Conservation (phyloP, 2,329 filamentous ascomycete species). For the Aspergillus sergii region DNA sequence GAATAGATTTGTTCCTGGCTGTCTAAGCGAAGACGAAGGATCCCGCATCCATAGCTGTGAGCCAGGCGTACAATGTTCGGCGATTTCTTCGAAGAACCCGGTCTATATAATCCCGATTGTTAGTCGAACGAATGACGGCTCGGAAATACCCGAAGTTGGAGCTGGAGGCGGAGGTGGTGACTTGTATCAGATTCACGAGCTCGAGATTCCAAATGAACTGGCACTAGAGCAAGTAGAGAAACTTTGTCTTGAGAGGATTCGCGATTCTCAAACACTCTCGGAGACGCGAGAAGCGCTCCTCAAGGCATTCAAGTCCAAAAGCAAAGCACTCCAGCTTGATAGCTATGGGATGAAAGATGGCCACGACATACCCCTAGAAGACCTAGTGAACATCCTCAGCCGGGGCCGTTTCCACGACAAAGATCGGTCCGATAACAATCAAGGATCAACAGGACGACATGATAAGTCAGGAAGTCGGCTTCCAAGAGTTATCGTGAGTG, state of each 20-base stretch:
- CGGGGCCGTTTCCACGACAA: slow-evolving; percentile 20
- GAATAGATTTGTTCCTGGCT: slow-evolving; percentile 70
- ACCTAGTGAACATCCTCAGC: slow-evolving; percentile 36
- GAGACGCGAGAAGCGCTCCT: slow-evolving; percentile 34
- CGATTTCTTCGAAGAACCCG: slow-evolving; percentile 51
- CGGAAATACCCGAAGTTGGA: slow-evolving; percentile 71
- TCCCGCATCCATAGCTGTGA: slow-evolving; percentile 85
- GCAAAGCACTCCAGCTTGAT: slow-evolving; percentile 40
- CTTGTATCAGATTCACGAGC: slow-evolving; percentile 66
- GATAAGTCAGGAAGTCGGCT: slow-evolving; percentile 16
- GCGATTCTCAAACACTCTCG: slow-evolving; percentile 29
- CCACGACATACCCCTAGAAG: slow-evolving; percentile 39
- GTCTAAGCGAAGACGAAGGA: slow-evolving; percentile 65
- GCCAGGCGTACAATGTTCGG: slow-evolving; percentile 57
- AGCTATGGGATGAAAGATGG: slow-evolving; percentile 41
- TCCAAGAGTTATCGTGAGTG: slow-evolving; percentile 40
- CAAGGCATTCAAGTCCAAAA: slow-evolving; percentile 36
- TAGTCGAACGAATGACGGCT: slow-evolving; percentile 58
- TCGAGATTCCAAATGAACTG: slow-evolving; percentile 58
- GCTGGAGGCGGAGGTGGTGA: slow-evolving; percentile 80
- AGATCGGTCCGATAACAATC: neutral
- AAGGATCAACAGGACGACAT: neutral
- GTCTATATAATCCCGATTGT: slow-evolving; percentile 82
- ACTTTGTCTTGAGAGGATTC: slow-evolving; percentile 50
- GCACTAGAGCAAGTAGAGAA: slow-evolving; percentile 57